These are phyloP conservation scores for Podaxis sp. DNA, from an alignment of 768 basidiomycete genomes.

Conservation along the genomic window DNA sequence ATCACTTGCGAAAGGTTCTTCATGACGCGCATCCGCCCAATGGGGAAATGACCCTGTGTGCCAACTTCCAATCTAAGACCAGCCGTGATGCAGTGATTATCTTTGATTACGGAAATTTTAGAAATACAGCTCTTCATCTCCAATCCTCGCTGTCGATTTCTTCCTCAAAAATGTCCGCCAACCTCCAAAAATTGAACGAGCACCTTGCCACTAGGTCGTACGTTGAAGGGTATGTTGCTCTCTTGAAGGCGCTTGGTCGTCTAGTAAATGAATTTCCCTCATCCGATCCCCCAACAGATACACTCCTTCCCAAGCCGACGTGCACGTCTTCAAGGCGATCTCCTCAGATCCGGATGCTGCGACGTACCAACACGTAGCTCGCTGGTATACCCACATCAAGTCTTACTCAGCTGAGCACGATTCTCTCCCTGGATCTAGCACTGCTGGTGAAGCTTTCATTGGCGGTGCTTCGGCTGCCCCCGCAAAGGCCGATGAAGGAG, in stretches of 20 bases:
- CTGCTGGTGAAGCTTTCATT: slow-evolving; percentile 72
- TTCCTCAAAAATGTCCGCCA: slow-evolving; percentile 54
- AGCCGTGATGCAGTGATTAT: slow-evolving; percentile 19
- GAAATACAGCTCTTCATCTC: slow-evolving; percentile 19
- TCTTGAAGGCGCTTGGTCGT: neutral
- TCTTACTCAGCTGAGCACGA: slow-evolving; percentile 80
- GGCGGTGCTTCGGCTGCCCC: slow-evolving; percentile 47
- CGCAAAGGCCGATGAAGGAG: slow-evolving; percentile 46
- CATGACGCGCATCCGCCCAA: neutral
- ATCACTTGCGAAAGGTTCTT: neutral
- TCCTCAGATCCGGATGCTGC: slow-evolving; percentile 62
- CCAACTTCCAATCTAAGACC: slow-evolving; percentile 12
- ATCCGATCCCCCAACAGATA: slow-evolving; percentile 50
- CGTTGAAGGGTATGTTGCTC: slow-evolving; percentile 78
- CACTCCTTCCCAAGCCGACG: slow-evolving; percentile 92
- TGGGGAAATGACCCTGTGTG: neutral
- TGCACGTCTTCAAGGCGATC: slow-evolving; percentile 85
- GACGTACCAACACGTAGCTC: slow-evolving; percentile 68
- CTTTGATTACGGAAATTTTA: slow-evolving; percentile 18
- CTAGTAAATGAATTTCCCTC: slow-evolving; percentile 10
- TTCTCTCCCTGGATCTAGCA: slow-evolving; percentile 83
- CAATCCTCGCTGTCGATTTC: slow-evolving; percentile 18
- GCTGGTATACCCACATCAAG: slow-evolving; percentile 95
- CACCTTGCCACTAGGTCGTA: slow-evolving; percentile 89
- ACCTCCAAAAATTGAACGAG: slow-evolving; percentile 74